These are phyloP conservation scores for Fusarium robinianum DNA, from an alignment of 2,329 filamentous ascomycete species.

Conservation along the genomic window DNA sequence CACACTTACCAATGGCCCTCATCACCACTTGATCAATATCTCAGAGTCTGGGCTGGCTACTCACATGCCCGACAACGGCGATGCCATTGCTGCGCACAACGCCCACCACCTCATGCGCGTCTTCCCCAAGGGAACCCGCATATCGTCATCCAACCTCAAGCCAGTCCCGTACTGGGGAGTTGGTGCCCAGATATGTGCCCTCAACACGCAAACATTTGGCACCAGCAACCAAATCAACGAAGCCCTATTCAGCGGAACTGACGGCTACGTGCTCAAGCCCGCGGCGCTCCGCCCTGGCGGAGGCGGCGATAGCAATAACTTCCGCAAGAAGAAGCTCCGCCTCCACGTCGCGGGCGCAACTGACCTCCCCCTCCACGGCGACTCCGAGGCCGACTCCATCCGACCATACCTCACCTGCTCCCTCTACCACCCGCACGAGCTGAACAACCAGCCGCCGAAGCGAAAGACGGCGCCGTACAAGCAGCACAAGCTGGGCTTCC, in stretches of 20 bases:
- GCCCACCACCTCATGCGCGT: constrained; percentile 70
- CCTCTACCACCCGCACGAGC: constrained; percentile 61
- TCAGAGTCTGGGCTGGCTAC: constrained; percentile 63
- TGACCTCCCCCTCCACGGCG: constrained; percentile 59
- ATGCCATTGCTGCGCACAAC: constrained; percentile 62
- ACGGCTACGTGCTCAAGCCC: constrained; percentile 69
- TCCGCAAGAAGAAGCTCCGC: constrained; percentile 54
- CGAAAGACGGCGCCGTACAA: constrained; percentile 65
- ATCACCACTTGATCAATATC: constrained; percentile 71
- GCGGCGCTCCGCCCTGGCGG: constrained; percentile 61
- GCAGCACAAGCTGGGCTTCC: constrained; percentile 59
- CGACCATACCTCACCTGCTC: constrained; percentile 69
- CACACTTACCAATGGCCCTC: constrained; percentile 58
- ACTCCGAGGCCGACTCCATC: constrained; percentile 56
- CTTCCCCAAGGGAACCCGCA: constrained; percentile 70
- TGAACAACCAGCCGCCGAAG: constrained; percentile 57
- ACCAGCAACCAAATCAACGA: constrained; percentile 70
- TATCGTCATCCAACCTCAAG: constrained; percentile 66
- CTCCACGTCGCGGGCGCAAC: constrained; percentile 67
- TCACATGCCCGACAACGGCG: constrained; percentile 53
- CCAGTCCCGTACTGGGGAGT: constrained; percentile 68
- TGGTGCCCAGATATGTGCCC: constrained; percentile 69
- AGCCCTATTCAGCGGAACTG: constrained; percentile 66
- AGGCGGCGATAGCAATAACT: constrained; percentile 52
- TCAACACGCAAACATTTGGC: constrained; percentile 73